Base-by-base conservation (phyloP, 768 basidiomycete species). In the Amanita pallidorosea region DNA sequence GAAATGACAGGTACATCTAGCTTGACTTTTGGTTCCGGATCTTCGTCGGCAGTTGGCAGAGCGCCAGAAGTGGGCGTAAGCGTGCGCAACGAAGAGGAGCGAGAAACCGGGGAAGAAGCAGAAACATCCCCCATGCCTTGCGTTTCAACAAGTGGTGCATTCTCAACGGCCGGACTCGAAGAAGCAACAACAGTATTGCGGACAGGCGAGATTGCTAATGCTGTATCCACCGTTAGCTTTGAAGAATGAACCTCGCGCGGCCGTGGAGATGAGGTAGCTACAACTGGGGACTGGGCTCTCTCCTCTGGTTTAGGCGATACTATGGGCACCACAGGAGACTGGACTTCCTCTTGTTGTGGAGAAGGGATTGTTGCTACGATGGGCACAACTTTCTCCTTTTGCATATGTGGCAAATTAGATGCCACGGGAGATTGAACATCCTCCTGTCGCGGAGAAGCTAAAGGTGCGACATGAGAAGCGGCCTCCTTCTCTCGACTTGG, bases 1-100 rank as follows among this genome's bases (percentile, higher is more conserved):
- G 50, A 51, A 23, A 51, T 51, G 25, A 51, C 43, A 44, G 50
- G 50, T 2, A 51, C 20, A 18, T 51, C 42, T 3, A 34, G 33
- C 23, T 13, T 34, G 29, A 23, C 17, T 11, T 23, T 20, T 17
- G 42, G 7, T 23, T 37, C 34, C n/a, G 15, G 4, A 17, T 45
- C 42, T 6, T 51, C 50, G 13, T 45, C 50, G 1, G 31, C 38
- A 18, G 20, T 45, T 20, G 25, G 31, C 20, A 20, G 18, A 7
- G 5, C 8, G 15, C 22, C 33, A 45, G 22, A 22, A 11, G 13
- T 45, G 20, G 50, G 42, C 12, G 33, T 41, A 23, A 51, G 50
- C 9, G 49, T 44, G 4, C 13, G 42, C 11, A 43, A 12, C 2
- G 49, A 51, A 35, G 49, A 51, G 15, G 49, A 51, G 4, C 33